Base-by-base conservation (phyloP, 345 rosid species). In the Fremontodendron californicum region DNA sequence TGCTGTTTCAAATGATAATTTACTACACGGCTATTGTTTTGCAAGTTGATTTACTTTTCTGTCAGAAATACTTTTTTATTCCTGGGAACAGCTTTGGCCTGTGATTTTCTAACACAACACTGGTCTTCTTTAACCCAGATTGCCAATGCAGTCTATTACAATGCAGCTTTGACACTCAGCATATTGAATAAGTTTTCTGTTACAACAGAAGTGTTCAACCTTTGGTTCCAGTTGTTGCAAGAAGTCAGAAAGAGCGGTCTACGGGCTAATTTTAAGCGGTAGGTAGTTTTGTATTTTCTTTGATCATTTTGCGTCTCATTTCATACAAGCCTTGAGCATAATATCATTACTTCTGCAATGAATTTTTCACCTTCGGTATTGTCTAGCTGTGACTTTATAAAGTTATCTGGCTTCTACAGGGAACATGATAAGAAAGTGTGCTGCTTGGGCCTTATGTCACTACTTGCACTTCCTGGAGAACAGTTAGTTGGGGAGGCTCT, bases 151-250 rank as follows among this genome's bases (percentile, higher is more conserved):
- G 93, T 96, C 74, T 96, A 89, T 86, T 96, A 96, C 84, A 92
- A 94, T 60, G 83, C 98, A 70, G 75, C 87, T n/a, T 84, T 96
- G 89, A 89, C 99, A 6, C 89, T 96, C 64, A 75, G 88, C 84
- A 83, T 94, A 80, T 81, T 96, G 86, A 92, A 90, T 78, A 96
- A 85, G 77, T 90, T 91, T 58, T 92, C 97, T 78, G 91, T 96
- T 81, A 86, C 90, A 33, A 80, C 91, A 7, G 95, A 89, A 52
- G 86, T 92, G 31, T 96, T 96, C 80, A 85, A 82, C 82, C 90
- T 94, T 57, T 96, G 99, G 99, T 96, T 94, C 83, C 94, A 90
- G 84, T 90, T 96, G 98, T 81, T 96, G 88, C 91, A 92, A 82
- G 94, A 94, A 90, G 90, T 85, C 75, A 92, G 84, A 84, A 96